Evolutionary conservation across 345 rosid species (phyloP).

Genomic region (Euphorbia tirucalli): DNA sequence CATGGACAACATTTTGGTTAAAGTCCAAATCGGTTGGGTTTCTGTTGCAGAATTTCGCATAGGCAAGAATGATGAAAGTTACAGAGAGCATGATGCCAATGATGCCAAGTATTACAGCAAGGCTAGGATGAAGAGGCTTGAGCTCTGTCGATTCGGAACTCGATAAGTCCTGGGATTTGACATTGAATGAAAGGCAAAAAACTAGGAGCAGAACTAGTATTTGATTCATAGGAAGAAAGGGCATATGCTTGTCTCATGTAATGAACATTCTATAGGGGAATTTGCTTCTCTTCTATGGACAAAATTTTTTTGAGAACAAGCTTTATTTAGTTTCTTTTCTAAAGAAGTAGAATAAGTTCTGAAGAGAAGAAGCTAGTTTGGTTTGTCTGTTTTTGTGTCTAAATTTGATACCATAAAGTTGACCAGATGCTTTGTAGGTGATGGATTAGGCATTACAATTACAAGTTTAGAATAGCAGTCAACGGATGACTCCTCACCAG

Average conservation of each 20-base stretch:
- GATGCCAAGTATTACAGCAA: constrained; percentile 26
- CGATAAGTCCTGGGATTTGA: constrained; percentile 18
- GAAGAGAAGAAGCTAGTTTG: too few relatives aligned
- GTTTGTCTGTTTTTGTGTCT: constrained; percentile 6
- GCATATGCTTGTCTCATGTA: background rate
- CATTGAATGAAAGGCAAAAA: constrained; percentile 14
- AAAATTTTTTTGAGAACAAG: background rate
- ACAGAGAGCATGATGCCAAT: constrained; percentile 26
- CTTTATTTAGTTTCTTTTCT: too few relatives aligned
- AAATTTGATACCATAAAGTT: too few relatives aligned
- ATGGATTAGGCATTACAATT: too few relatives aligned
- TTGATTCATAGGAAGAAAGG: constrained; percentile 27
- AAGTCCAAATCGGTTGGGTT: background rate
- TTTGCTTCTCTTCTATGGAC: background rate
- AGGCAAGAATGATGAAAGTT: constrained; percentile 32
- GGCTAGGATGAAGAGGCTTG: constrained; percentile 24
- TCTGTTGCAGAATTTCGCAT: constrained; percentile 33
- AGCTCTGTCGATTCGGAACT: background rate
- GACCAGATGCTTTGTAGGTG: too few relatives aligned
- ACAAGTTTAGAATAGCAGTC: background rate
- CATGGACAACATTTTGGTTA: constrained; percentile 13
- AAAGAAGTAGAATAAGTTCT: too few relatives aligned
- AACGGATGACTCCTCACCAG: too few relatives aligned
- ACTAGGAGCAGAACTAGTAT: constrained; percentile 1
- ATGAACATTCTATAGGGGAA: background rate